phyloP scores from a whole-genome alignment of 2,329 filamentous ascomycete genomes.

The Aspergillus ruber region DNA sequence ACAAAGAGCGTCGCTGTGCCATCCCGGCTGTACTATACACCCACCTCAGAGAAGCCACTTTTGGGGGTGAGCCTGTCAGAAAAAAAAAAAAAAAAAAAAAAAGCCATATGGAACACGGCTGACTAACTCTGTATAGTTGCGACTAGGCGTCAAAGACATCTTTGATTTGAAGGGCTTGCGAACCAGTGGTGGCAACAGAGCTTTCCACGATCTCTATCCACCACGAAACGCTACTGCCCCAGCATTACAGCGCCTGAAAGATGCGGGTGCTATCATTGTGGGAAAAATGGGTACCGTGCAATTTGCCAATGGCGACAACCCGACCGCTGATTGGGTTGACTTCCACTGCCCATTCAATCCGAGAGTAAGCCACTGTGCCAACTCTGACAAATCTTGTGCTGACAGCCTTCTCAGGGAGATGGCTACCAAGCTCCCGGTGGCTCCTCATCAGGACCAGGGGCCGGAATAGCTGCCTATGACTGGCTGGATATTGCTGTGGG shows the following conservation, averaged over 20 bases:
- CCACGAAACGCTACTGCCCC: slow-evolving; percentile 42
- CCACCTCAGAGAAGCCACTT: slow-evolving; percentile 38
- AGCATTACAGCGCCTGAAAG: slow-evolving; percentile 49
- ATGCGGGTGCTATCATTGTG: slow-evolving; percentile 49
- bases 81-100: too few species aligned
- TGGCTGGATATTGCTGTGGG: slow-evolving; percentile 47
- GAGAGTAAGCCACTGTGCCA: slow-evolving; percentile 2
- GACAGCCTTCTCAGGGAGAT: slow-evolving; percentile 15
- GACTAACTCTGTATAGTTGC: slow-evolving; percentile 6
- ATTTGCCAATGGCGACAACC: slow-evolving; percentile 19
- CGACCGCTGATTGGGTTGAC: slow-evolving; percentile 21
- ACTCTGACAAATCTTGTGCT: too few species aligned
- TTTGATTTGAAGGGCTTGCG: slow-evolving; percentile 52
- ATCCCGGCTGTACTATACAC: slow-evolving; percentile 54
- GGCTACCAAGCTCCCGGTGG: slow-evolving; percentile 27
- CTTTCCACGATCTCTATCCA: slow-evolving; percentile 51
- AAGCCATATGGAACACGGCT: too few species aligned
- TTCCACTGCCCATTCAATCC: slow-evolving; percentile 28
- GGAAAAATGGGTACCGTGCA: slow-evolving; percentile 22
- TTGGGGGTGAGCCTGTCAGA: slow-evolving; percentile 42
- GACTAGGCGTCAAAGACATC: slow-evolving; percentile 59
- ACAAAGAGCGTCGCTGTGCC: slow-evolving; percentile 43
- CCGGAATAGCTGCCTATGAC: slow-evolving; percentile 27
- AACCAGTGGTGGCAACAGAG: slow-evolving; percentile 52
- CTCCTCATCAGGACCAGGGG: slow-evolving; percentile 19